Conservation (phyloP, 2,329 filamentous ascomycete genomes). For the Podosphaera leucotricha region DNA sequence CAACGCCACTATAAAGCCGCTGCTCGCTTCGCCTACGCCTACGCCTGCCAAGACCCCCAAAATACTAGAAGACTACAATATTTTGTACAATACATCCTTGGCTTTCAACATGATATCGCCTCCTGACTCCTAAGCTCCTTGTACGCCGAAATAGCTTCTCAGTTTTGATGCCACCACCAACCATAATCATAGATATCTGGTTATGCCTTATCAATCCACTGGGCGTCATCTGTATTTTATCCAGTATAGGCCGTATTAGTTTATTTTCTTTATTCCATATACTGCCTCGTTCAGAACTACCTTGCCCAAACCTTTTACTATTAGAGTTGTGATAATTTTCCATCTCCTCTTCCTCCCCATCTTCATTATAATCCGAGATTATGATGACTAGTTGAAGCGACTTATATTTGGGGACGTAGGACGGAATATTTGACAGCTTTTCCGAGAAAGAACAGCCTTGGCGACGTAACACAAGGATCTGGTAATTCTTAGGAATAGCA, state of each 20-base stretch:
- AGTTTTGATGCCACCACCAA: slow-evolving; percentile 43
- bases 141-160: slow-evolving; percentile 39
- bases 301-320: slow-evolving; percentile 16
- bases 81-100: slow-evolving; percentile 62
- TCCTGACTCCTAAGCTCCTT: slow-evolving; percentile 48
- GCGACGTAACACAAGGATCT: slow-evolving; percentile 61
- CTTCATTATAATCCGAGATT: slow-evolving; percentile 30
- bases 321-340: slow-evolving; percentile 5
- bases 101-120: slow-evolving; percentile 60
- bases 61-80: slow-evolving; percentile 30
- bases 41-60: background rate
- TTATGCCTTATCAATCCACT: slow-evolving; percentile 20
- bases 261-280: background rate
- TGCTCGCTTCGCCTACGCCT: background rate
- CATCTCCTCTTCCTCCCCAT: too few species aligned
- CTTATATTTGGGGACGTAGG: slow-evolving; percentile 34
- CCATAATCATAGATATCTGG: slow-evolving; percentile 63
- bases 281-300: background rate
- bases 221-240: slow-evolving; percentile 35
- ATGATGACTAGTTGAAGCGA: slow-evolving; percentile 64
- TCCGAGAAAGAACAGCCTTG: slow-evolving; percentile 66
- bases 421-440: slow-evolving; percentile 70
- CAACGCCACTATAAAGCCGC: background rate
- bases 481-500: slow-evolving; percentile 29
- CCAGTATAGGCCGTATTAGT: slow-evolving; percentile 41